Conservation (phyloP, 2,329 filamentous ascomycete species). For the Sporothrix sp. region DNA sequence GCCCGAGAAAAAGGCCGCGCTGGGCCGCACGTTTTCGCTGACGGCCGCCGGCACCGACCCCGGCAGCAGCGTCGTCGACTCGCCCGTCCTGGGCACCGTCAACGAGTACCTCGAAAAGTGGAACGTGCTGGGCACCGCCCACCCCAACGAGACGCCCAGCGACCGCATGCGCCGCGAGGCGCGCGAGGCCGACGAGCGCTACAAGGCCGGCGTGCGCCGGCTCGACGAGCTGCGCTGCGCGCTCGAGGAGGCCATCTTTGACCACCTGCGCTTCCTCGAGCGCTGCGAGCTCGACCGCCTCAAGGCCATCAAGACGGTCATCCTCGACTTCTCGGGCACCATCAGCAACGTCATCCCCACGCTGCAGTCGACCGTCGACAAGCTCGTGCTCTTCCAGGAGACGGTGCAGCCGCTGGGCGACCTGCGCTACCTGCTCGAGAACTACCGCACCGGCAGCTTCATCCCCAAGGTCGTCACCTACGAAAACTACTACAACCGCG, state of each 20-base stretch:
- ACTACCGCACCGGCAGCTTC: slow-evolving; percentile 90
- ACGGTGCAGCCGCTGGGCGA: slow-evolving; percentile 91
- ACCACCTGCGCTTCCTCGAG: slow-evolving; percentile 92
- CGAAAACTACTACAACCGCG: slow-evolving; percentile 98
- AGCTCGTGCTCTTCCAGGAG: slow-evolving; percentile 98
- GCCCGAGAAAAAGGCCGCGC: slow-evolving; percentile 71
- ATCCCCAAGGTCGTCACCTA: slow-evolving; percentile 85
- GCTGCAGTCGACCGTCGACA: slow-evolving; percentile 89
- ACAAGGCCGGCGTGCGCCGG: slow-evolving; percentile 76
- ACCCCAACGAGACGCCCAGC: slow-evolving; percentile 87
- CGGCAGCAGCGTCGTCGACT: slow-evolving; percentile 58
- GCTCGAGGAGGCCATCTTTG: slow-evolving; percentile 88
- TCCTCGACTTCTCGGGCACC: slow-evolving; percentile 93
- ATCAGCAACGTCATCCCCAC: slow-evolving; percentile 97
- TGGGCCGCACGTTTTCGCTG: slow-evolving; percentile 66
- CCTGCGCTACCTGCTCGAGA: slow-evolving; percentile 87
- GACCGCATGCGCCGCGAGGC: slow-evolving; percentile 84
- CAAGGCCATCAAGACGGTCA: slow-evolving; percentile 96
- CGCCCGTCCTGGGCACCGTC: slow-evolving; percentile 70
- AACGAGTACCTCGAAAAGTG: slow-evolving; percentile 85
- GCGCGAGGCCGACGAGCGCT: slow-evolving; percentile 81
- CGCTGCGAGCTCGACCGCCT: slow-evolving; percentile 91
- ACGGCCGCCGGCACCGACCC: slow-evolving; percentile 36
- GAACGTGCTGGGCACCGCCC: slow-evolving; percentile 81
- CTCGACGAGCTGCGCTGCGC: slow-evolving; percentile 86